Evolutionary conservation across 768 basidiomycete species (phyloP), one percentile per base, ranked within the genome.

Genomic region (Hemileccinum impolitum): DNA sequence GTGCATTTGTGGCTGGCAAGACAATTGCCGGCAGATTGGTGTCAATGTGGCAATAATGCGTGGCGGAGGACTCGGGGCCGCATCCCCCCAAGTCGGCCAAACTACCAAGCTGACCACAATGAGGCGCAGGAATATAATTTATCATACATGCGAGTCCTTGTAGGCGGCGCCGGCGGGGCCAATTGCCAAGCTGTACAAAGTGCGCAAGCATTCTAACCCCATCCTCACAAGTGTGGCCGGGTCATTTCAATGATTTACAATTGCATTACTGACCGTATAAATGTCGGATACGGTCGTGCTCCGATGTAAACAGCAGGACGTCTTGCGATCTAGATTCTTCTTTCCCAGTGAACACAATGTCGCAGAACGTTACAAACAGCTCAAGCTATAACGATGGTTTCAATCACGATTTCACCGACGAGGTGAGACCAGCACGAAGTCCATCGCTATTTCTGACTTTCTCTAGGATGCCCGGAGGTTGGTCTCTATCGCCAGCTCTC

Each of bases 341-440:
- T 48, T 25, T 40, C 23, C 37, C 45, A 45, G 39, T 17, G 14
- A 43, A 19, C 36, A 34, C 34, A 25, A 66, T 66, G 62, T 30
- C 62, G 37, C 60, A 50, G 45, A 54, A 51, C 42, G 10, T 18
- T n/a, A 17, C 52, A n/a, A 52, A 42, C 28, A 10, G 5, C n/a
- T n/a, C n/a, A n/a, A n/a, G n/a, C 51, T 41, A 50, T 30, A 36
- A 53, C 17, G 65, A 55, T 38, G 65, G 62, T 23, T 65, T 42
- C 48, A 66, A 66, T 34, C 64, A 62, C 15, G 47, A 64, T 39
- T 65, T 65, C 42, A 66, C 64, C 0, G 64, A 65, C 39, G 62
- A 66, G 55, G 64, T 64, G 44, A 43, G 45, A 18, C 23, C 25
- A 40, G 34, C 39, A n/a, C 9, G 14, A 23, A 14, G 4, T 10